Evolutionary conservation across 345 rosid genomes (phyloP).

Genomic region (Excoecaria agallocha): DNA sequence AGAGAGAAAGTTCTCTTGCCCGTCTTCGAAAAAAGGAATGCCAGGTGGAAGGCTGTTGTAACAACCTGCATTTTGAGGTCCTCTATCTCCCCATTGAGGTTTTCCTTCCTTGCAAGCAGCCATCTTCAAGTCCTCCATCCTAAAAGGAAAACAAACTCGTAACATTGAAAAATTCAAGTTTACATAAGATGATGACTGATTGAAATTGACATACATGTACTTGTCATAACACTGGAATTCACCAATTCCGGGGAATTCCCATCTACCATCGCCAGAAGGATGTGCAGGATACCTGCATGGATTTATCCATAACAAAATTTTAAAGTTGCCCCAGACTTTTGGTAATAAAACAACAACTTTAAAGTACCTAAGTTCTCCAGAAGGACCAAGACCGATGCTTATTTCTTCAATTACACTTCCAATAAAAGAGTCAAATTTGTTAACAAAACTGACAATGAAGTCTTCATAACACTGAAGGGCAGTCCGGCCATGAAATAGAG

Average conservation of each 20-base stretch:
- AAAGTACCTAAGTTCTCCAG: slow-evolving; percentile 60
- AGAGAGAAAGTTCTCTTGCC: slow-evolving; percentile 60
- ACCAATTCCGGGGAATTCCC: slow-evolving; percentile 73
- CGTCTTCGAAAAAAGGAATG: slow-evolving; percentile 63
- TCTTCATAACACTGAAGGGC: slow-evolving; percentile 69
- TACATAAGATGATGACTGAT: neutral
- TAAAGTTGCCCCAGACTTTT: slow-evolving; percentile 11
- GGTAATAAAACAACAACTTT: slow-evolving; percentile 16
- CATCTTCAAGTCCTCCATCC: slow-evolving; percentile 70
- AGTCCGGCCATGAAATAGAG: slow-evolving; percentile 56
- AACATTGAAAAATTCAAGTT: slow-evolving; percentile 7
- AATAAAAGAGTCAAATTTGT: slow-evolving; percentile 43
- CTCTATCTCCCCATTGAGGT: slow-evolving; percentile 60
- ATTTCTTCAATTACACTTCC: slow-evolving; percentile 65
- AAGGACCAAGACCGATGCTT: slow-evolving; percentile 70
- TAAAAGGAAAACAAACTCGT: slow-evolving; percentile 27
- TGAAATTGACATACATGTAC: slow-evolving; percentile 49
- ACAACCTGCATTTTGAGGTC: slow-evolving; percentile 60
- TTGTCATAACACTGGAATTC: slow-evolving; percentile 76
- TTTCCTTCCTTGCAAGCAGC: slow-evolving; percentile 61
- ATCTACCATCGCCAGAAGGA: slow-evolving; percentile 62
- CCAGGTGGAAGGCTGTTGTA: slow-evolving; percentile 59
- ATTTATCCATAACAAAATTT: slow-evolving; percentile 18
- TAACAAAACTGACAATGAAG: slow-evolving; percentile 52
- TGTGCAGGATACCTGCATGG: slow-evolving; percentile 62